Evolutionary conservation across 805 yeast species (phyloP), one percentile per base, ranked within the genome.

Genomic region (Yarrowia keelungensis): DNA sequence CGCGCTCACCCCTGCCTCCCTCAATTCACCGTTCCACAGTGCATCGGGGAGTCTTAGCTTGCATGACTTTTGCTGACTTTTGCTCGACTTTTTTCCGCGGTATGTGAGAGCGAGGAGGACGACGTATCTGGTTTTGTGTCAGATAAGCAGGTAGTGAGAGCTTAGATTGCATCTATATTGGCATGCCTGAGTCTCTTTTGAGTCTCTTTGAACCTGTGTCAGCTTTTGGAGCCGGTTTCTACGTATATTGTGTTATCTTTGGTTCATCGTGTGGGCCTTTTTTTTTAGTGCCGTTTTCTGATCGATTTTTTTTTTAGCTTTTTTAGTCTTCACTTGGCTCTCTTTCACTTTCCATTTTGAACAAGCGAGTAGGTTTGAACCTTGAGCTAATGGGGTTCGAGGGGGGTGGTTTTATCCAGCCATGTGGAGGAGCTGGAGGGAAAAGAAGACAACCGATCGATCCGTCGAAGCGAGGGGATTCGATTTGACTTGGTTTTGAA

Each of bases 21-120:
- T 39, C 58, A 19, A 19, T 19, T 26, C 39, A 35, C 45, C 59
- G 58, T 53, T 53, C 3, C 15, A 26, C 16, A 9, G 45, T 54
- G 62, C 62, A 56, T 56, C 62, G 62, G 38, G 62, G 62, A 41
- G 62, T 56, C 47, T 56, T 56, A 56, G 62, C 62, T 26, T 56
- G 62, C 62, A 56, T 41, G 47, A 41, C 8, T 19, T 19, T 19
- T 19, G 19, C 19, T 19, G 19, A 19, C 19, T 19, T 19, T 19
- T 19, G 19, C 19, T 19, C 19, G 19, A 19, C 19, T 38, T 51
- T 38, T 19, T 53, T 36, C 56, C 26, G 42, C 19, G 54, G 56
- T 15, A 36, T 10, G 41, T 8, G n/a, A 35, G 8, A 54, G 61
- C 46, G 45, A 41, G 61, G 32, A 5, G 7, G 32, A 26, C 15